These are phyloP conservation scores for Geotrichum fermentans DNA, from an alignment of 1,139 yeast species.

Conservation along the genomic window DNA sequence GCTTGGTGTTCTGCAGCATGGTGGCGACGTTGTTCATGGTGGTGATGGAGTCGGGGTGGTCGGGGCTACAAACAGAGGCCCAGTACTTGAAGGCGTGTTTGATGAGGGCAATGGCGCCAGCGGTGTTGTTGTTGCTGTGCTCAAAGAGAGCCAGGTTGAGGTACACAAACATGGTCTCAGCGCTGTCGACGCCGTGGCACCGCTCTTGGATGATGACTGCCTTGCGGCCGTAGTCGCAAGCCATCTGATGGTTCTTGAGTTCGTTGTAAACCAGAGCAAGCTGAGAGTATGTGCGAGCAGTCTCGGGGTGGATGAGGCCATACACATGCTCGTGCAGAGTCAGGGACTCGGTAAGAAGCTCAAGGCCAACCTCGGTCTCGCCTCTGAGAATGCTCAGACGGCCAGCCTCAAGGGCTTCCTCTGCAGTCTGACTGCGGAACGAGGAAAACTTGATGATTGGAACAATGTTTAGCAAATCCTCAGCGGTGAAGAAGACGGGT, in stretches of 20 bases:
- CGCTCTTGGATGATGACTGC: slow-evolving; percentile 75
- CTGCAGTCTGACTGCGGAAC: slow-evolving; percentile 62
- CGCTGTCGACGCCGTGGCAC: slow-evolving; percentile 72
- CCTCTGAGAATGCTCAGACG: slow-evolving; percentile 31
- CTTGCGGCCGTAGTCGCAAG: slow-evolving; percentile 54
- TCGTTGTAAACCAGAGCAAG: slow-evolving; percentile 54
- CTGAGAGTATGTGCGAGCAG: background rate
- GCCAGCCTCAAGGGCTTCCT: slow-evolving; percentile 64
- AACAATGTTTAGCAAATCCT: slow-evolving; percentile 62
- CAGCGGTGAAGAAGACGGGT: slow-evolving; percentile 48
- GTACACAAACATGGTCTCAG: slow-evolving; percentile 67
- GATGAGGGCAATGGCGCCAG: slow-evolving; percentile 60
- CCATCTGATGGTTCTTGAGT: slow-evolving; percentile 37
- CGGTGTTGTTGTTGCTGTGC: slow-evolving; percentile 52
- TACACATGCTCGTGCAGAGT: slow-evolving; percentile 76
- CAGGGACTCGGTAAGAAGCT: slow-evolving; percentile 62
- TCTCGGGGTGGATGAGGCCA: slow-evolving; percentile 69
- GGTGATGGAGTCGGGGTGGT: slow-evolving; percentile 66
- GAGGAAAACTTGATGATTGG: slow-evolving; percentile 72
- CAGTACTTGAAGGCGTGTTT: slow-evolving; percentile 58
- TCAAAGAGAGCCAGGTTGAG: slow-evolving; percentile 74
- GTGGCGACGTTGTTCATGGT: slow-evolving; percentile 63
- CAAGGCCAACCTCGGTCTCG: slow-evolving; percentile 35
- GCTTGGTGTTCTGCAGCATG: slow-evolving; percentile 52
- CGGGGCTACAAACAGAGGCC: slow-evolving; percentile 48